Base-by-base conservation (phyloP, 768 basidiomycete genomes). In the Termitomyces sp. region DNA sequence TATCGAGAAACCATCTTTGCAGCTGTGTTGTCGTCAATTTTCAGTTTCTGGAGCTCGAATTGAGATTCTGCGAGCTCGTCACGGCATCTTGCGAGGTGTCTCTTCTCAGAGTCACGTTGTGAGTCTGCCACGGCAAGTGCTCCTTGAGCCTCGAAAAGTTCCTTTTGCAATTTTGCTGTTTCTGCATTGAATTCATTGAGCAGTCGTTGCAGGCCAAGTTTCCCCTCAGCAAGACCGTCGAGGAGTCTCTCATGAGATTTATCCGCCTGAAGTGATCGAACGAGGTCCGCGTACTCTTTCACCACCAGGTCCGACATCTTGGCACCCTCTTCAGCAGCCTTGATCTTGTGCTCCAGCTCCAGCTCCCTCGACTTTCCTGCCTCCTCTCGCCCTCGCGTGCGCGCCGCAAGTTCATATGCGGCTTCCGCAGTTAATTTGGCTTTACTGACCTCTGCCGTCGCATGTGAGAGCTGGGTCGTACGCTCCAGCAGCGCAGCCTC, bases 1-100 rank as follows among this genome's bases (percentile, higher is more conserved):
- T 93, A 93, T 38, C 88, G 81, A 28, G 89, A 82, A 30, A 94
- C 91, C 82, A 92, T 88, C 63, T 85, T 88, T 12, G 86, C 85
- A 2, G 91, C 90, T 0, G 86, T 80, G n/a, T 75, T 79, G 55
- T 92, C 89, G 49, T 91, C 87, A 17, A 83, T 67, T 60, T 75
- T 71, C 47, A 81, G 72, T 62, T 73, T 75, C 52, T 87, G 79
- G 15, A 89, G 71, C 59, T 84, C 82, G 1, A 75, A 70, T 43
- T 75, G 75, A 3, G 74, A 69, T 31, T 73, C 67, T 0, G 80
- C 77, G 14, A 86, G 69, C 54, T 79, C 75, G 0, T 61, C 61
- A 15, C 77, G 77, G 40, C 82, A 75, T 1, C 75, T 67, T 28
- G 78, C 73, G 0, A 74, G 67, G 0, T 67, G 65, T 41, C 74